Evolutionary conservation across 1,284 basidiomycete species (phyloP).

Genomic region (Fistulinella cinereoalba): DNA sequence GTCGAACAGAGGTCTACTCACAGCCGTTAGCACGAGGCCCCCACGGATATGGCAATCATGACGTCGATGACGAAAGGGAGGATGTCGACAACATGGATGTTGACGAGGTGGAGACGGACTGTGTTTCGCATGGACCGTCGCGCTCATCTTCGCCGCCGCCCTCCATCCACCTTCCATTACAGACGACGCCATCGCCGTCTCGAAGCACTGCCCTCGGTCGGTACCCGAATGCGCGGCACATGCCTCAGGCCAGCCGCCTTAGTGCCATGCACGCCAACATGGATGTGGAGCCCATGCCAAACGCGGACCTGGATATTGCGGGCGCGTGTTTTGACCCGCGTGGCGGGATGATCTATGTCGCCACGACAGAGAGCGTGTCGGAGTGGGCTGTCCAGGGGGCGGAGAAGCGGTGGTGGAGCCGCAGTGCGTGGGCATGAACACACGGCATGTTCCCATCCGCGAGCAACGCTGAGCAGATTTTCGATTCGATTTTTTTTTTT

Average conservation of each 20-base stretch:
- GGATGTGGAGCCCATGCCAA: slow-evolving; percentile 13
- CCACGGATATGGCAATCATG: slow-evolving; percentile 14
- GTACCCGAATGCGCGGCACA: slow-evolving; percentile 19
- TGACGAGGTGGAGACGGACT: slow-evolving; percentile 45
- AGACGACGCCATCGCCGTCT: slow-evolving; percentile 22
- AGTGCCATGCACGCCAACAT: slow-evolving; percentile 11
- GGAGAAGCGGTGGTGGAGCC: slow-evolving; percentile 61
- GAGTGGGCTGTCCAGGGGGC: slow-evolving; percentile 64
- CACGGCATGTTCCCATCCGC: background rate
- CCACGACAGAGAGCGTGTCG: slow-evolving; percentile 55
- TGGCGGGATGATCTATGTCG: slow-evolving; percentile 67
- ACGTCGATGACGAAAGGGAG: slow-evolving; percentile 23
- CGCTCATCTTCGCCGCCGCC: slow-evolving; percentile 45
- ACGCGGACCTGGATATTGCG: slow-evolving; percentile 59
- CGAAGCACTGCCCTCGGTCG: slow-evolving; percentile 16
- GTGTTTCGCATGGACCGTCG: slow-evolving; percentile 45
- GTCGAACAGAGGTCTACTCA: slow-evolving; percentile 22
- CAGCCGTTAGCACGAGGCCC: slow-evolving; percentile 19
- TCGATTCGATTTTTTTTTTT: background rate
- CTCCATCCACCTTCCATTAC: slow-evolving; percentile 27
- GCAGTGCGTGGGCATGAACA: slow-evolving; percentile 32
- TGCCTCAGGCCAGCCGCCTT: slow-evolving; percentile 19
- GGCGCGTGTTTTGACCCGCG: slow-evolving; percentile 73
- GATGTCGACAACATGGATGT: slow-evolving; percentile 38
- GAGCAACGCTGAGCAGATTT: background rate